phyloP scores from a whole-genome alignment of 2,329 filamentous ascomycete genomes.

The Tricladium varicosporioides region DNA sequence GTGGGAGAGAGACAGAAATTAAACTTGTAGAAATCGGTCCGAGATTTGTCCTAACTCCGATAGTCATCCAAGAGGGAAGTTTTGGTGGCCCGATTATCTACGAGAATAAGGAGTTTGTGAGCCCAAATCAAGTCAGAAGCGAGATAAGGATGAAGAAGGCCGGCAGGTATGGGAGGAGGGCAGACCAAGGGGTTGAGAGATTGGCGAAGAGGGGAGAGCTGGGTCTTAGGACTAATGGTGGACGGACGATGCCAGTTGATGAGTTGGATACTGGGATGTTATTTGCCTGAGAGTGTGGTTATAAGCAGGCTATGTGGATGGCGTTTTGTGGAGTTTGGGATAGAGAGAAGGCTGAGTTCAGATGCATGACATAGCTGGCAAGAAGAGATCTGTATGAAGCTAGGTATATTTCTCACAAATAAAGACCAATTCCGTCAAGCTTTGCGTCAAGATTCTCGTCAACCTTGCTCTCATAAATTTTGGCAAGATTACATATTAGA shows the following conservation, averaged over 20 bases:
- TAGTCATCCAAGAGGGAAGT: constrained; percentile 90
- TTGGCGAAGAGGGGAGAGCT: constrained; percentile 73
- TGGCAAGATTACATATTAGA: too few relatives aligned
- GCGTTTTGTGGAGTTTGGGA: too few relatives aligned
- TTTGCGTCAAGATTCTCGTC: too few relatives aligned
- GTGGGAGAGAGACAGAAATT: constrained; percentile 68
- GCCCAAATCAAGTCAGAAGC: constrained; percentile 87
- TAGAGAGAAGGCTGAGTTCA: too few relatives aligned
- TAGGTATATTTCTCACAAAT: too few relatives aligned
- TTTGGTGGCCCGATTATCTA: constrained; percentile 97
- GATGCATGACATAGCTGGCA: too few relatives aligned
- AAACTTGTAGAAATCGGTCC: constrained; percentile 91
- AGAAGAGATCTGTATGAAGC: too few relatives aligned
- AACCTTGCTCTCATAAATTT: too few relatives aligned
- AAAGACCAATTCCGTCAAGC: too few relatives aligned
- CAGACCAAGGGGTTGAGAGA: constrained; percentile 71
- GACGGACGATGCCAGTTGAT: constrained; percentile 60
- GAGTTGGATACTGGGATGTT: constrained; percentile 74
- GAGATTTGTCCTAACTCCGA: constrained; percentile 87
- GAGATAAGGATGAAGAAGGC: constrained; percentile 78
- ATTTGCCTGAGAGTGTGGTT: constrained; percentile 67
- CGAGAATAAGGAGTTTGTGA: constrained; percentile 96
- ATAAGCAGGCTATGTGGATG: too few relatives aligned
- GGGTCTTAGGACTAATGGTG: constrained; percentile 68
- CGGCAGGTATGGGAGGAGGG: constrained; percentile 71